Conservation (phyloP, 169 alveolate species). For the Plasmodium inui region DNA sequence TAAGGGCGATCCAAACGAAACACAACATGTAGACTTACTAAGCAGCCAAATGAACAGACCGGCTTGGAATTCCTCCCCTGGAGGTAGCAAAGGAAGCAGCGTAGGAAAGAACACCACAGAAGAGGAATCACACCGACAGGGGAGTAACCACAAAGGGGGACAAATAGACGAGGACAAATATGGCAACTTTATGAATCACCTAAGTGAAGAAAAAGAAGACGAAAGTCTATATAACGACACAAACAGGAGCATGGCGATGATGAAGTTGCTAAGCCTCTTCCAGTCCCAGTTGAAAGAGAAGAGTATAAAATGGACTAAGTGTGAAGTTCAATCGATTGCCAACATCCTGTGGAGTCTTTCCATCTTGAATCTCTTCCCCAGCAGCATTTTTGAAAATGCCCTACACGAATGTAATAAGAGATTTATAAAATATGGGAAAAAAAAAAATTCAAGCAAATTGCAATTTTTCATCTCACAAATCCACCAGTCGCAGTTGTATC, state of each 20-base stretch:
- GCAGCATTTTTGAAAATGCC: slow-evolving; percentile 32
- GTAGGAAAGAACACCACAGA: neutral
- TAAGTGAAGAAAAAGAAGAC: slow-evolving; percentile 1
- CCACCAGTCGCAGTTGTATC: slow-evolving; percentile 68
- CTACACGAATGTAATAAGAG: slow-evolving; percentile 67
- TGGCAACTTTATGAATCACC: neutral
- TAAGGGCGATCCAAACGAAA: neutral
- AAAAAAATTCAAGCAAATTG: slow-evolving; percentile 33
- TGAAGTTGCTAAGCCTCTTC: slow-evolving; percentile 2
- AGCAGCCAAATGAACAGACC: neutral
- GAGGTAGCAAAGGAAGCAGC: neutral
- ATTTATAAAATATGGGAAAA: slow-evolving; percentile 41
- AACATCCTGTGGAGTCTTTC: slow-evolving; percentile 71
- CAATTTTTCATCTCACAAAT: slow-evolving; percentile 55
- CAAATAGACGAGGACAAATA: neutral
- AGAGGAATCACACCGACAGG: neutral
- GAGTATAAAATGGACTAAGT: slow-evolving; percentile 39
- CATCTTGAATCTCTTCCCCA: slow-evolving; percentile 42
- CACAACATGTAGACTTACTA: neutral
- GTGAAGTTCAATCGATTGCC: slow-evolving; percentile 64
- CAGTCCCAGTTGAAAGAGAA: slow-evolving; percentile 33
- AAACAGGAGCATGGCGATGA: slow-evolving; percentile 1
- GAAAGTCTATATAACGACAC: slow-evolving; percentile 13
- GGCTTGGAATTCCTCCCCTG: neutral
- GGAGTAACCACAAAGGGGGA: neutral